Evolutionary conservation across 2,329 filamentous ascomycete species (phyloP).

Genomic region (Neonectria punicea): DNA sequence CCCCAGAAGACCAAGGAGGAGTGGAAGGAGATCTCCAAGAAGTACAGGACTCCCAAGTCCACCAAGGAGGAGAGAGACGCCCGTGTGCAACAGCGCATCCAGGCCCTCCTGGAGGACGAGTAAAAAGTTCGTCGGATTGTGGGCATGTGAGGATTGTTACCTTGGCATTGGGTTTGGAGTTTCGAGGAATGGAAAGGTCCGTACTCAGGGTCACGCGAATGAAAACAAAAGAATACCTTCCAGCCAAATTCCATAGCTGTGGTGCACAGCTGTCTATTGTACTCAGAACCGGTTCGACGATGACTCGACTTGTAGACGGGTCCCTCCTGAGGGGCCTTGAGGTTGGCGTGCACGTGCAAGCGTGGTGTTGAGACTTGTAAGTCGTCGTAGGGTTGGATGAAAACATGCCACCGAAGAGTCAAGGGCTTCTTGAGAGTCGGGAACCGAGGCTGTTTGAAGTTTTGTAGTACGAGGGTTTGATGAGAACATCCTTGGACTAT

Average conservation of each 20-base stretch:
- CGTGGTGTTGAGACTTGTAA: not conserved
- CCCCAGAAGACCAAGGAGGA: constrained; percentile 97
- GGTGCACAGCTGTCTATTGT: constrained; percentile 45
- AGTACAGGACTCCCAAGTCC: constrained; percentile 83
- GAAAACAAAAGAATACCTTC: constrained; percentile 49
- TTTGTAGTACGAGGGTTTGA: constrained; percentile 11
- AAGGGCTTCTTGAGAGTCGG: not conserved
- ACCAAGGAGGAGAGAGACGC: constrained; percentile 84
- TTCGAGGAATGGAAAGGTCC: constrained; percentile 50
- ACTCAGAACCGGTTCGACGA: constrained; percentile 17
- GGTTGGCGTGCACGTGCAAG: not conserved
- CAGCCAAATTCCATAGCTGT: constrained; percentile 45
- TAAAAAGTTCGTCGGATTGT: constrained; percentile 46
- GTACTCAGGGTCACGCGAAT: constrained; percentile 51
- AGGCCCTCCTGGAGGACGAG: constrained; percentile 72
- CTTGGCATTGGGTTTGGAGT: constrained; percentile 53
- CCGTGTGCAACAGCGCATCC: constrained; percentile 91
- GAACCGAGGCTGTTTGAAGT: constrained; percentile 2
- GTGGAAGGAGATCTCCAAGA: constrained; percentile 95
- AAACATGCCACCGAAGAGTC: not conserved
- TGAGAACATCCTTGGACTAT: not conserved
- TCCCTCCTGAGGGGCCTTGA: constrained; percentile 11
- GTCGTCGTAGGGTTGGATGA: constrained; percentile 12
- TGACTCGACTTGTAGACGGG: constrained; percentile 13
- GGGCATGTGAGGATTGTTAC: constrained; percentile 45